Evolutionary conservation across 257 asterid species (phyloP), one percentile per base, ranked within the genome.

Genomic region (Fraxinus americana): DNA sequence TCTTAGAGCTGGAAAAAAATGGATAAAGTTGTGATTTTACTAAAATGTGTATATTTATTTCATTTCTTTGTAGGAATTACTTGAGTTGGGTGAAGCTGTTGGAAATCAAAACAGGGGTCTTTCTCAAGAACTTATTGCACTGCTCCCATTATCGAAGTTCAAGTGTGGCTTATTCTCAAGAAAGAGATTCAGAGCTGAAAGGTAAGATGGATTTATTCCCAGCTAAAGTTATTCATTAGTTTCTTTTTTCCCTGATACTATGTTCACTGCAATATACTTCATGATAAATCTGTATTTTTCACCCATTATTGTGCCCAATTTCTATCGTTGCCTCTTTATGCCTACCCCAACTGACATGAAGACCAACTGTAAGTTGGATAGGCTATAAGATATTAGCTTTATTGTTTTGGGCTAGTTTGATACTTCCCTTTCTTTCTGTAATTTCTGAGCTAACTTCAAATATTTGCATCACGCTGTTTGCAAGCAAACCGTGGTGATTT

Each of bases 101-200:
- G 98, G 98, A 76, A 87, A 91, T 30, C 89, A 94, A 86, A 94
- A 87, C 82, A 84, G 96, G 83, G 98, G 98, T 67, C 96, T 94
- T 79, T 82, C 98, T 45, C 93, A 90, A 82, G 95, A 91, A 77
- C 89, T 87, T 73, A 94, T 94, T 74, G 84, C 92, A 76, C 82
- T 81, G 54, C 96, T 94, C 79, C 98, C 98, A 7, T 83, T 89
- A 71, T 87, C 94, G 61, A 94, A 92, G 81, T 91, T 88, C 85
- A 94, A 94, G 82, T 90, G 97, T 80, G 90, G 98, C 77, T 83
- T 92, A 67, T 94, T 94, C 83, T 91, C 96, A 52, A 91, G 97
- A 79, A 90, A 83, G 81, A 90, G 88, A 86, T 94, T 97, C 50
- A 91, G 84, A 82, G 88, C 79, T 43, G 91, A 87, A 80, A 85